Percentiles rank a stretch among this genome's conserved stretches.
Evolutionary conservation across 768 basidiomycete genomes (phyloP).

Genomic region (Auricularia auricula-judae): DNA sequence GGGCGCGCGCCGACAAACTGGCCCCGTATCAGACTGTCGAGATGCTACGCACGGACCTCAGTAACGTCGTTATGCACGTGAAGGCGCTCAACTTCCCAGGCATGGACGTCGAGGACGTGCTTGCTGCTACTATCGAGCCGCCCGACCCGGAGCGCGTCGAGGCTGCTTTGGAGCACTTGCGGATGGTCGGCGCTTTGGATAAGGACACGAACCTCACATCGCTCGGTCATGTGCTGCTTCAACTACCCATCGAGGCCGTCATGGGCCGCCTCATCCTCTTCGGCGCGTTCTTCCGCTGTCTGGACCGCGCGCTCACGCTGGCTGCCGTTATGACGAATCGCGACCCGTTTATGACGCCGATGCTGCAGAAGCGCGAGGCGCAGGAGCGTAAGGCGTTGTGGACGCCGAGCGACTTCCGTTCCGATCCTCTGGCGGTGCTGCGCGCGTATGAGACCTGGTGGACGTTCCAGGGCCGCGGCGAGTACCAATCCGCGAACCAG

Average conservation of each 20-base stretch:
- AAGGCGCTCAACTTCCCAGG: constrained; percentile 85
- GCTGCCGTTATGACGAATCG: constrained; percentile 87
- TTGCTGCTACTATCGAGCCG: constrained; percentile 78
- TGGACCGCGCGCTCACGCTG: constrained; percentile 77
- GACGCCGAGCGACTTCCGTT: constrained; percentile 69
- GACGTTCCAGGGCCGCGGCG: constrained; percentile 52
- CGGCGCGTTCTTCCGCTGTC: constrained; percentile 86
- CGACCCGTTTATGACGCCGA: constrained; percentile 82
- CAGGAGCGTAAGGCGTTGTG: constrained; percentile 64
- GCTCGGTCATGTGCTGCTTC: constrained; percentile 77
- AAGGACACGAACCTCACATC: constrained; percentile 65
- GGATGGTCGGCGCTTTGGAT: constrained; percentile 84
- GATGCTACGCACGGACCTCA: constrained; percentile 86
- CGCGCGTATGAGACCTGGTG: constrained; percentile 79
- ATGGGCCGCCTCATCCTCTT: constrained; percentile 84
- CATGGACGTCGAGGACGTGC: constrained; percentile 77
- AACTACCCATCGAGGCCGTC: constrained; percentile 82
- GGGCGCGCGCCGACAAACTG: constrained; percentile 45
- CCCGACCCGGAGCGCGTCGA: constrained; percentile 66
- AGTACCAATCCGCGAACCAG: constrained; percentile 53
- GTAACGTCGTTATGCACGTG: constrained; percentile 92
- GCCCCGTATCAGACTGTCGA: constrained; percentile 82
- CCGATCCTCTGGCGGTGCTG: constrained; percentile 71
- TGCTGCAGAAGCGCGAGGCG: constrained; percentile 63
- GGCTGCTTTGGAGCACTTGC: constrained; percentile 68